These are phyloP conservation scores for Solanum hybrid DNA, from an alignment of 305 asterid genomes.

Conservation along the genomic window DNA sequence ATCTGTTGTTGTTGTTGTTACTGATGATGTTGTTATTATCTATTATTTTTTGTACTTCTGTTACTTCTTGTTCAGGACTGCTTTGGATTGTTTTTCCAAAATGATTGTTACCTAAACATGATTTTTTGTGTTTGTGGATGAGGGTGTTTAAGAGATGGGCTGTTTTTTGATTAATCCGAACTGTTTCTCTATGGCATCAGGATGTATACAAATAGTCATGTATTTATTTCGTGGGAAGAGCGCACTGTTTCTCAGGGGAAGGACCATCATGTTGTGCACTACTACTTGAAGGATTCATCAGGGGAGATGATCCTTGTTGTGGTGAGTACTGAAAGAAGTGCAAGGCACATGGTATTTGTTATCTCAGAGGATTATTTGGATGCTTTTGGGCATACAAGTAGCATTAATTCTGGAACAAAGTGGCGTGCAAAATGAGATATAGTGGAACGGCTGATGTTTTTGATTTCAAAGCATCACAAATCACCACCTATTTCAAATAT, in stretches of 20 bases:
- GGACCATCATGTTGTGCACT: constrained; percentile 33
- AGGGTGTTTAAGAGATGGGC: background rate
- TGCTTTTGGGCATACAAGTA: background rate
- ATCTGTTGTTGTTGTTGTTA: background rate
- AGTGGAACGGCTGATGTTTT: background rate
- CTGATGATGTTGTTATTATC: background rate
- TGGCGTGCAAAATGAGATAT: background rate
- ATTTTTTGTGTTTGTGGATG: background rate
- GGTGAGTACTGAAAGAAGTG: constrained; percentile 36
- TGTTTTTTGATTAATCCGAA: background rate
- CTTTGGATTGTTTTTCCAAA: background rate
- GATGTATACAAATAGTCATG: constrained; percentile 22
- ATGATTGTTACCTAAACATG: background rate
- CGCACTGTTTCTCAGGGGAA: constrained; percentile 10
- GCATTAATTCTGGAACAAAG: background rate
- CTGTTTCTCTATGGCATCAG: constrained; percentile 14
- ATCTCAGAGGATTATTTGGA: constrained; percentile 24
- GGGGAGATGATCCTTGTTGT: constrained; percentile 29
- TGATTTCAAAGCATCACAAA: background rate
- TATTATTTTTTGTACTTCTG: background rate
- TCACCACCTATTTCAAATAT: background rate
- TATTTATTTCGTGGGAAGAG: constrained; percentile 35
- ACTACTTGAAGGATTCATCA: constrained; percentile 16
- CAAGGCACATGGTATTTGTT: constrained; percentile 24
- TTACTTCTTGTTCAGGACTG: background rate